Base-by-base conservation (phyloP, 495 filamentous ascomycete species). In the Podospora appendiculata region DNA sequence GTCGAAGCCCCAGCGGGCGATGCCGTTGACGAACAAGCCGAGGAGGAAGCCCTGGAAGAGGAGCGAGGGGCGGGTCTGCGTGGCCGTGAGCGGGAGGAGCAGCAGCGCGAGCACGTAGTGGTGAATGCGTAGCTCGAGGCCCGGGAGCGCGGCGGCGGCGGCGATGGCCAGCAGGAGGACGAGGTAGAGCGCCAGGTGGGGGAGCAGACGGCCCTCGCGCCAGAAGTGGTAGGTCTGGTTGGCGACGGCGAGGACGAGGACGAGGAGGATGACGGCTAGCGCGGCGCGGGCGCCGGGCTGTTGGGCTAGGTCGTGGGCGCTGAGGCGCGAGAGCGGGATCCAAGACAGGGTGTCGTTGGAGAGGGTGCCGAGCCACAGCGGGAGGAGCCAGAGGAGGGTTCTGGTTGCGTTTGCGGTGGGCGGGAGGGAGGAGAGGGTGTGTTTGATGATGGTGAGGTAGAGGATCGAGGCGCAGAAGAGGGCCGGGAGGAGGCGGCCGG, bases 1-100 rank as follows among this genome's bases (percentile, higher is more conserved):
- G 45, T 90, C 91, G 58, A 95, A 97, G 11, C 90, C 92, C 92
- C 92, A 97, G 13, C 92, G 77, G 11, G 90, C 91, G 54, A 90
- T 80, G 14, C 92, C 92, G 61, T 97, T 96, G 69, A 94, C 80
- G 67, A 95, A 95, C 0, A 97, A 73, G 12, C 92, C 92, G 7
- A 97, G 64, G 1, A 97, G 70, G n/a, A 97, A 67, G 3, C 92
- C 92, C 60, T 95, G 90, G 54, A 88, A 95, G 8, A 93, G 65
- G 12, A 96, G 66, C 0, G 81, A 83, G 0, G 86, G 84, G 0
- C 92, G 79, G 3, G 86, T 96, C 50, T 92, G 89, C 46, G 95
- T 79, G 41, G 82, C 81, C 0, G 91, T 95, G 0, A 89, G 89
- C 0, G 88, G 90, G 12, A 95, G 81, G 0, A 97, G 78, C 2